These are phyloP conservation scores for Cadophora sp. DNA, from an alignment of 2,329 filamentous ascomycete genomes.

Conservation along the genomic window DNA sequence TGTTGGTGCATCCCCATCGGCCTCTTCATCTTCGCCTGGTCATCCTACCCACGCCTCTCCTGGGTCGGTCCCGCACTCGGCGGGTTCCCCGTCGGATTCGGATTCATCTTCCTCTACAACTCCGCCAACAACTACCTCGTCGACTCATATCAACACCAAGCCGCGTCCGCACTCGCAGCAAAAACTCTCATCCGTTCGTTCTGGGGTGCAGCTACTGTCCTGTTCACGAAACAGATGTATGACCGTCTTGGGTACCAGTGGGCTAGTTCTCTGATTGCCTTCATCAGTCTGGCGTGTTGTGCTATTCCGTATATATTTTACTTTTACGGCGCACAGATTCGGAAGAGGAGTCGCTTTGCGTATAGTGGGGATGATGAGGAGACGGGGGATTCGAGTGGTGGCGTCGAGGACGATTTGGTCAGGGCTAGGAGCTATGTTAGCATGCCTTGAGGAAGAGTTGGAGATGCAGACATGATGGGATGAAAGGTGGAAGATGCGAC, in stretches of 20 bases:
- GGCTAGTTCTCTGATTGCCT: slow-evolving; percentile 76
- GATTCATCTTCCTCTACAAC: slow-evolving; percentile 72
- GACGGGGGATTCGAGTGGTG: slow-evolving; percentile 29
- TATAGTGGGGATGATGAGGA: slow-evolving; percentile 66
- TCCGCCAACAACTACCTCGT: slow-evolving; percentile 64
- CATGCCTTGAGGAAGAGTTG: slow-evolving; percentile 46
- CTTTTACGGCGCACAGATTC: slow-evolving; percentile 74
- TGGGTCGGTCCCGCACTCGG: slow-evolving; percentile 66
- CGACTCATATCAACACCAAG: slow-evolving; percentile 74
- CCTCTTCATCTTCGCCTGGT: slow-evolving; percentile 73
- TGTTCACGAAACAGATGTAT: slow-evolving; percentile 88
- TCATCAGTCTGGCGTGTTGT: slow-evolving; percentile 79
- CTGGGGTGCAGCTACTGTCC: slow-evolving; percentile 78
- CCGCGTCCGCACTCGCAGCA: slow-evolving; percentile 79
- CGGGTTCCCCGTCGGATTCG: slow-evolving; percentile 64
- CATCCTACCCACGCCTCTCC: slow-evolving; percentile 60
- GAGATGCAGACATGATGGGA: slow-evolving; percentile 42
- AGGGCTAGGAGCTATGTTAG: slow-evolving; percentile 40
- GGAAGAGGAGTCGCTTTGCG: slow-evolving; percentile 73
- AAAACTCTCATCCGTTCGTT: slow-evolving; percentile 82
- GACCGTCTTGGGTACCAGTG: slow-evolving; percentile 73
- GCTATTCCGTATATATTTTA: slow-evolving; percentile 85
- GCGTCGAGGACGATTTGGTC: slow-evolving; percentile 32
- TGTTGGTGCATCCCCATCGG: slow-evolving; percentile 77
- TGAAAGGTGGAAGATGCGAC: not conserved